Conservation (phyloP, 495 filamentous ascomycete species). For the Tuber magnatum region DNA sequence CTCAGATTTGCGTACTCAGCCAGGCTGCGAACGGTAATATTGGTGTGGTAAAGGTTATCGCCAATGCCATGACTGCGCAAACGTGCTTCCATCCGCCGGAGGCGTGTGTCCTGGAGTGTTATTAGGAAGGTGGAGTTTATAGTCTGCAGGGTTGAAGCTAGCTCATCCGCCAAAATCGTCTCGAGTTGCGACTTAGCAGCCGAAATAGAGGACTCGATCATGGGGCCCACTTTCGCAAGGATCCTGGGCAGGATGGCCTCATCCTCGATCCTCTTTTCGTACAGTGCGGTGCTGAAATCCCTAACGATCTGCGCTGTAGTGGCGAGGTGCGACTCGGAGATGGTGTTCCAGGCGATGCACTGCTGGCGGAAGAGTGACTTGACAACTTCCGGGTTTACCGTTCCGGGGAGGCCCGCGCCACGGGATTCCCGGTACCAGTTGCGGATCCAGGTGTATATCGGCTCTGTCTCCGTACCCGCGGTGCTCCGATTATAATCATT, state of each 20-base stretch:
- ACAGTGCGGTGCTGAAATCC: conserved; percentile 11
- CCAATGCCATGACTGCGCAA: conserved; percentile 6
- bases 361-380: conserved; percentile 43
- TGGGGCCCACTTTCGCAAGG: conserved; percentile 13
- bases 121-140: conserved; percentile 42
- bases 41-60: background rate
- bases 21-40: background rate
- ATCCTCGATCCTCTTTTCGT: conserved; percentile 13
- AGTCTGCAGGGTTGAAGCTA: conserved; percentile 41
- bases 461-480: background rate
- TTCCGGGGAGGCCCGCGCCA: conserved; percentile 44
- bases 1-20: conserved; percentile 25
- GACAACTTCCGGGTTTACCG: conserved; percentile 42
- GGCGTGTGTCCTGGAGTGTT: conserved; percentile 37
- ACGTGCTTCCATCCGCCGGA: conserved; percentile 14
- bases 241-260: conserved; percentile 15
- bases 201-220: conserved; percentile 21
- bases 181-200: conserved; percentile 19
- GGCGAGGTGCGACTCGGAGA: conserved; percentile 37
- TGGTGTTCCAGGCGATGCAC: conserved; percentile 39
- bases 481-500: background rate
- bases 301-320: conserved; percentile 12
- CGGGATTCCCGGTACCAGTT: conserved; percentile 41
- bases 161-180: conserved; percentile 41
- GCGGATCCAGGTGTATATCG: conserved; percentile 43